Conservation (phyloP, 169 alveolate genomes). For the Plasmodium vivax region DNA sequence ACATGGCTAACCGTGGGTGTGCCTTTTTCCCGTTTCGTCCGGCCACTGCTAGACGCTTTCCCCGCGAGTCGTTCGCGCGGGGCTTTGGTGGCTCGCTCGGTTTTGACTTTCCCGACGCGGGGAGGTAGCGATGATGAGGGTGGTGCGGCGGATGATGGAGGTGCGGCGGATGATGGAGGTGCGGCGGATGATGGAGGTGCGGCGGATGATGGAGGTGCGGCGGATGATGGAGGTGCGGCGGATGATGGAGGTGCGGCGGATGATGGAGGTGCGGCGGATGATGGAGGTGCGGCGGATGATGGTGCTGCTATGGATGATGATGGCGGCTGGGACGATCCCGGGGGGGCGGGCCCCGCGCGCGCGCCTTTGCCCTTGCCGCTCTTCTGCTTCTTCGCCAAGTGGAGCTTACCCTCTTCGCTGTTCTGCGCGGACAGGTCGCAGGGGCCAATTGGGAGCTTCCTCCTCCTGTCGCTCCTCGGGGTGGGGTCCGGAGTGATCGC, state of each 20-base stretch:
- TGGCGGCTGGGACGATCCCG: background rate
- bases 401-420: slow-evolving; percentile 12
- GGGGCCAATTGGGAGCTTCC: background rate
- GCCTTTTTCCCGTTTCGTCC: background rate
- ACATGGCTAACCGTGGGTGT: background rate
- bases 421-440: background rate
- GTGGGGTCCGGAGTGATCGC: background rate
- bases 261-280: background rate
- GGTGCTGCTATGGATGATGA: background rate
- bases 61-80: background rate
- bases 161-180: background rate
- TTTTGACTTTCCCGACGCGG: background rate
- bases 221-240: no score
- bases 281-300: background rate
- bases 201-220: no score
- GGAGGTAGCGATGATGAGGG: background rate
- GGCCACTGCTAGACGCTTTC: background rate
- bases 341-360: background rate
- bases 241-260: background rate
- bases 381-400: slow-evolving; percentile 9
- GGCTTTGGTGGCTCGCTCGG: background rate
- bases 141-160: background rate
- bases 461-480: slow-evolving; percentile 3
- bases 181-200: background rate
- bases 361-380: background rate